Percentiles rank a stretch among this genome's conserved stretches.
Evolutionary conservation across 176 grass and related monocot genomes (phyloP).

Genomic region (Juncus effusus): DNA sequence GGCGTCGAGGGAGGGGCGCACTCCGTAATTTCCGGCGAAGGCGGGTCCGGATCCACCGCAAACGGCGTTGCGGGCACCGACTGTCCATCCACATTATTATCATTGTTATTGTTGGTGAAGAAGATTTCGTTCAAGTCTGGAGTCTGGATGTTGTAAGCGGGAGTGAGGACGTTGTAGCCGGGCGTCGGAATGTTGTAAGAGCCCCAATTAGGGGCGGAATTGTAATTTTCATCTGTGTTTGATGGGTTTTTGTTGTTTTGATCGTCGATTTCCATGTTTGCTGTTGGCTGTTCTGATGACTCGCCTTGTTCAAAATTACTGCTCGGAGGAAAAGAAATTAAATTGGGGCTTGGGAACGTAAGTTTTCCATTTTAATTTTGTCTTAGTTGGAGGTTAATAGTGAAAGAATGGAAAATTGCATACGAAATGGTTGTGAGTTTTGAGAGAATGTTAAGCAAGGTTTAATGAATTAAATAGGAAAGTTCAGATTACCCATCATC

Average conservation of each 20-base stretch:
- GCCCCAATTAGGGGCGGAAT: slow-evolving; percentile 43
- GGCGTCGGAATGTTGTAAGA: slow-evolving; percentile 28
- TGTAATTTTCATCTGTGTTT: slow-evolving; percentile 40
- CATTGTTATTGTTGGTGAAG: slow-evolving; percentile 44
- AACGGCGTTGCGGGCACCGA: slow-evolving; percentile 39
- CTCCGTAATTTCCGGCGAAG: slow-evolving; percentile 54
- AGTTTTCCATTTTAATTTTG: background rate
- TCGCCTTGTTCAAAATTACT: slow-evolving; percentile 52
- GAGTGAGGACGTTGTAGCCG: slow-evolving; percentile 24
- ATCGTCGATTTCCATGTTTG: slow-evolving; percentile 83
- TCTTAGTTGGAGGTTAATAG: slow-evolving; percentile 3
- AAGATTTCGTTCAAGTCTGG: slow-evolving; percentile 90
- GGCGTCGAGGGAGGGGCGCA: slow-evolving; percentile 77
- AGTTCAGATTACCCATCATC: slow-evolving; percentile 57
- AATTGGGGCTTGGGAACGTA: no score
- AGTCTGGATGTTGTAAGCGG: slow-evolving; percentile 45
- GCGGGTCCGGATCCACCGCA: slow-evolving; percentile 46
- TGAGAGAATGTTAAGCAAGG: background rate
- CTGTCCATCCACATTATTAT: slow-evolving; percentile 38
- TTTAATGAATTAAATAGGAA: slow-evolving; percentile 23
- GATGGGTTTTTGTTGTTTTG: slow-evolving; percentile 46
- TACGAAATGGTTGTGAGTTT: background rate
- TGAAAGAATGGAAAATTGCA: background rate
- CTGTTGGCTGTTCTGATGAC: slow-evolving; percentile 39
- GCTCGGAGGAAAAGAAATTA: slow-evolving; percentile 26